Percentiles rank a stretch among this genome's conserved stretches.
These are phyloP conservation scores for Penicillium angulare DNA, from an alignment of 495 filamentous ascomycete species.

Conservation along the genomic window DNA sequence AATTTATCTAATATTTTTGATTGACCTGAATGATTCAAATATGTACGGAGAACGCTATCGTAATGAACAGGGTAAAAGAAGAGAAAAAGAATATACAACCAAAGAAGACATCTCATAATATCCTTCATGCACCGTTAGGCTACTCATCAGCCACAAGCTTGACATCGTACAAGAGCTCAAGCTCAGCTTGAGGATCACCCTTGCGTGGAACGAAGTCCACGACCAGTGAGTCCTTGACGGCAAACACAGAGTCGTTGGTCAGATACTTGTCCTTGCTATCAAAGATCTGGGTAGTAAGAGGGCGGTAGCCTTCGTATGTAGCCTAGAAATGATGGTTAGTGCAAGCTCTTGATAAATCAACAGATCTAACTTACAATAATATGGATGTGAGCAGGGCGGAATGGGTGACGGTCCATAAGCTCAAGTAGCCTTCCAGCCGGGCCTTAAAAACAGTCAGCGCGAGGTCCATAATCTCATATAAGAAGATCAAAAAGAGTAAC, in stretches of 20 bases:
- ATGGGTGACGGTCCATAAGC: slow-evolving; percentile 71
- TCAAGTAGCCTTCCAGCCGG: slow-evolving; percentile 46
- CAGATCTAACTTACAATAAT: slow-evolving; percentile 58
- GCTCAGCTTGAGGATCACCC: slow-evolving; percentile 60
- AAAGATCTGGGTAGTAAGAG: slow-evolving; percentile 73
- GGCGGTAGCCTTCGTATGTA: slow-evolving; percentile 47
- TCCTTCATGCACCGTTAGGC: slow-evolving; percentile 8
- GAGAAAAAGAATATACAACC: slow-evolving; percentile 1
- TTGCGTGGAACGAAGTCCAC: slow-evolving; percentile 62
- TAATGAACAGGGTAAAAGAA: slow-evolving; percentile 3
- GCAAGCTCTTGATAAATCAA: slow-evolving; percentile 3
- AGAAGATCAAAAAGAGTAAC: slow-evolving; percentile 41
- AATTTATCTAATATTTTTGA: neutral
- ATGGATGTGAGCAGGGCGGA: slow-evolving; percentile 82
- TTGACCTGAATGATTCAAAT: neutral
- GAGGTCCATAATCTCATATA: neutral
- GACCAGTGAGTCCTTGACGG: slow-evolving; percentile 71
- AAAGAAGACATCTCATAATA: neutral
- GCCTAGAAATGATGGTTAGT: slow-evolving; percentile 30
- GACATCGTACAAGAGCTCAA: slow-evolving; percentile 62
- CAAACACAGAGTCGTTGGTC: slow-evolving; percentile 68
- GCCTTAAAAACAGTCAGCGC: slow-evolving; percentile 22
- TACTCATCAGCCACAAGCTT: slow-evolving; percentile 27
- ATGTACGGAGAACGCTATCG: slow-evolving; percentile 12
- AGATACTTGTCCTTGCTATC: slow-evolving; percentile 63